Percentiles rank a stretch among this genome's conserved stretches.
Conservation (phyloP, 1,284 basidiomycete genomes). For the Ustilago loliicola region DNA sequence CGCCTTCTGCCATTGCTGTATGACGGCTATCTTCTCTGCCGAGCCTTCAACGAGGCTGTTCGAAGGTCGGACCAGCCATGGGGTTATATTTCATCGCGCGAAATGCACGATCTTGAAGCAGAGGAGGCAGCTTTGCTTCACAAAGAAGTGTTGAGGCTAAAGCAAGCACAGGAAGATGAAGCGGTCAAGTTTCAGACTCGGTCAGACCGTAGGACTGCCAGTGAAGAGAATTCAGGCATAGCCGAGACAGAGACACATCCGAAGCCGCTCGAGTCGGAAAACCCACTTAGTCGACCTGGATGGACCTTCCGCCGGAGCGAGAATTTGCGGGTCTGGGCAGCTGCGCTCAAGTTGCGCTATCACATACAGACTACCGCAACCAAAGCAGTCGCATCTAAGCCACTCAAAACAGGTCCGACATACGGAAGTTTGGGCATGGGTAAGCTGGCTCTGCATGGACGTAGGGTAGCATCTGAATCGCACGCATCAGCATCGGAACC, state of each 20-base stretch:
- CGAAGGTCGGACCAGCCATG: slow-evolving; percentile 84
- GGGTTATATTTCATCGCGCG: slow-evolving; percentile 84
- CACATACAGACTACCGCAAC: slow-evolving; percentile 43
- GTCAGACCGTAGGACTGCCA: slow-evolving; percentile 10
- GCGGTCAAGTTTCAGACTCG: slow-evolving; percentile 61
- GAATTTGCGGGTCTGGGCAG: slow-evolving; percentile 53
- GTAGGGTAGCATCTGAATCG: slow-evolving; percentile 38
- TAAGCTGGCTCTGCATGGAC: slow-evolving; percentile 42
- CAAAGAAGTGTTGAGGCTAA: slow-evolving; percentile 30
- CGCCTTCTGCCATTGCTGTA: slow-evolving; percentile 24
- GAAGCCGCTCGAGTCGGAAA: neutral
- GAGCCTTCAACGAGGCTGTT: slow-evolving; percentile 83
- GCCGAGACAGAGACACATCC: neutral
- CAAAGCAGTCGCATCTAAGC: neutral
- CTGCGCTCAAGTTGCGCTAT: slow-evolving; percentile 54
- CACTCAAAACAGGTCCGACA: slow-evolving; percentile 4
- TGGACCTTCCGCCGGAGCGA: slow-evolving; percentile 60
- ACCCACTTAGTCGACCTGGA: slow-evolving; percentile 21
- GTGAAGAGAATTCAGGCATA: neutral
- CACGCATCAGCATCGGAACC: neutral
- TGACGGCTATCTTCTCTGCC: slow-evolving; percentile 82
- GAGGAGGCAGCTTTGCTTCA: slow-evolving; percentile 72
- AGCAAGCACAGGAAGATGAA: slow-evolving; percentile 70
- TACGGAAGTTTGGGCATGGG: slow-evolving; percentile 41
- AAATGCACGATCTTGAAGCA: slow-evolving; percentile 75